These are phyloP conservation scores for Calophaca sinica DNA, from an alignment of 306 rosid species.

Conservation along the genomic window DNA sequence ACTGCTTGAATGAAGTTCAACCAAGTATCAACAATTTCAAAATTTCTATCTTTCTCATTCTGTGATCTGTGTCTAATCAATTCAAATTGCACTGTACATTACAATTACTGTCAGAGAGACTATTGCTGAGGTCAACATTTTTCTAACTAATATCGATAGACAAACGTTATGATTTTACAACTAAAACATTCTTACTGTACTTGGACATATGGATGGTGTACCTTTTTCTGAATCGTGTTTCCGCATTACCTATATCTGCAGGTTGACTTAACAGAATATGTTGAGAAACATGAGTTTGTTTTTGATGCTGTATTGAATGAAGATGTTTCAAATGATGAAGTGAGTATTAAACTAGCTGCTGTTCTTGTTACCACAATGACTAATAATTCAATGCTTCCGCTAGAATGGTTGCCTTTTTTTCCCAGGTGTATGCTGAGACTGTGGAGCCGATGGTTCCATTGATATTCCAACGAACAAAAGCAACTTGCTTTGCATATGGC, in stretches of 20 bases:
- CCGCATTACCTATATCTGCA: constrained; percentile 49
- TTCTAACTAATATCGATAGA: constrained; percentile 34
- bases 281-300: constrained; percentile 75
- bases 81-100: constrained; percentile 28
- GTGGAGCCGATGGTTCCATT: constrained; percentile 85
- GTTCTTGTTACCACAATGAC: constrained; percentile 32
- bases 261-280: constrained; percentile 87
- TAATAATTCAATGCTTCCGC: constrained; percentile 39
- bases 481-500: constrained; percentile 93
- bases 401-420: constrained; percentile 16
- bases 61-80: constrained; percentile 38
- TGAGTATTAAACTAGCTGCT: constrained; percentile 48
- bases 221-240: constrained; percentile 34
- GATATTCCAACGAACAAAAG: constrained; percentile 81
- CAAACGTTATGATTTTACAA: neutral
- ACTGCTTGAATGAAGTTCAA: constrained; percentile 32
- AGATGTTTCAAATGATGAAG: constrained; percentile 81
- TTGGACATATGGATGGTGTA: neutral
- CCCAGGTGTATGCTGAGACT: constrained; percentile 75
- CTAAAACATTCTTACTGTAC: constrained; percentile 25
- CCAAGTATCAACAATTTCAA: constrained; percentile 8
- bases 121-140: neutral
- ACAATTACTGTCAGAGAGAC: constrained; percentile 12
- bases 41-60: constrained; percentile 28
- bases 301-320: constrained; percentile 83